Evolutionary conservation across 305 asterid genomes (phyloP), one percentile per base, ranked within the genome.

Genomic region (Rubia occidens): DNA sequence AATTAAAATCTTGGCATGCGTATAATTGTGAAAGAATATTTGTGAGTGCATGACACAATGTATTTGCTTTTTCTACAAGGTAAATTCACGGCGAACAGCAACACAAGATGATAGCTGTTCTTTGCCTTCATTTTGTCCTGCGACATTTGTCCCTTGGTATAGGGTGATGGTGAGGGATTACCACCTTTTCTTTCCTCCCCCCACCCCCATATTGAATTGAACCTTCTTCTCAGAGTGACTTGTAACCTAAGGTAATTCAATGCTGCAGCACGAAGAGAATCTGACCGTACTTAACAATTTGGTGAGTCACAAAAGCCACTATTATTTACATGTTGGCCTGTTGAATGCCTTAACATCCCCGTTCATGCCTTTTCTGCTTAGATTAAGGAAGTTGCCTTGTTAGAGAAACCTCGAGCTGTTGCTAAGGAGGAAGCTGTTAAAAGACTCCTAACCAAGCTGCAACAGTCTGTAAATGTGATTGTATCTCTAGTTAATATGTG

Each of bases 241-340:
- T 7, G n/a, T 81, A 67, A 80, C 80, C 70, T 66, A 75, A 70
- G 71, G 29, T 69, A 68, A 47, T 72, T 71, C 58, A 65, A 29
- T 73, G 47, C 39, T 81, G 85, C 92, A 90, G 97, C 97, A 88
- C 68, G 96, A 88, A 82, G 91, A 87, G 85, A 90, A 90, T 80
- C 83, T 84, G 70, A 69, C 86, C 67, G 76, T 82, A 47, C 81
- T 90, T 67, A 85, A 83, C 80, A 81, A 83, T 65, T 81, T 88
- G 89, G 97, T 90, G 73, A 79, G 94, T 85, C 59, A 43, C 68
- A 74, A 67, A 64, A 10, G 58, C 29, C 29, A 32, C 4, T 61
- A 26, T 67, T 49, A 20, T 35, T 35, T 55, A 18, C 29, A 24
- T 44, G 55, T 73, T 51, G 29, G 49, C 45, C 26, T n/a, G 20